Evolutionary conservation across 495 filamentous ascomycete genomes (phyloP), one percentile per base, ranked within the genome.

Genomic region (Beverwykella pulmonaria): DNA sequence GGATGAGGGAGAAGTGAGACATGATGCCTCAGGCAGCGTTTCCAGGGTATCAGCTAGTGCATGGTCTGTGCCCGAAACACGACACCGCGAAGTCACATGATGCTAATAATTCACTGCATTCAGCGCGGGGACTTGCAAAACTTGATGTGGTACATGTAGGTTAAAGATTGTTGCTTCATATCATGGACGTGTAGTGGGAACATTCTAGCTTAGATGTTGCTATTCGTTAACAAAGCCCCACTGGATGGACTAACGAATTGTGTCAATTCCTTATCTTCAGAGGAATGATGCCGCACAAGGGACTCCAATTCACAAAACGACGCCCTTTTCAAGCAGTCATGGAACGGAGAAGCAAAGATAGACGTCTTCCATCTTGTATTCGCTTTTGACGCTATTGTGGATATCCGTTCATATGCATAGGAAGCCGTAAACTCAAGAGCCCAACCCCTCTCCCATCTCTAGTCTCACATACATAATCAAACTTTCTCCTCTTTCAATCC

Each of bases 401-500:
- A 71, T 71, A 71, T 67, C 68, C 59, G 27, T 63, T 44, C 20
- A 63, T 71, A 67, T 71, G 63, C 59, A 63, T 59, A 53, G 15
- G 36, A 50, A 61, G 47, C 59, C 50, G 48, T 61, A 52, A 59
- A 61, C 32, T 56, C 44, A 57, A 67, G 36, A 20, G 36, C 17
- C 23, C 32, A 30, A 30, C 39, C 23, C 29, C 36, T 20, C 26
- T 54, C 14, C 34, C 53, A 22, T 15, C 48, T 32, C 15, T 61
- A 46, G 14, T 17, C 32, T 30, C 41, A 25, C 22, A 23, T n/a
- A 15, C 25, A 19, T 10, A 50, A 73, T 87, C 92, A 98, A 66
- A 98, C 93, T 87, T 98, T 98, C 84, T 86, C 85, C 82, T 89
- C 89, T 67, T 80, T 83, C 71, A 98, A 82, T 71, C 94, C 95